Base-by-base conservation (phyloP, 331 rosid species). In the Erythrophleum ivorense region DNA sequence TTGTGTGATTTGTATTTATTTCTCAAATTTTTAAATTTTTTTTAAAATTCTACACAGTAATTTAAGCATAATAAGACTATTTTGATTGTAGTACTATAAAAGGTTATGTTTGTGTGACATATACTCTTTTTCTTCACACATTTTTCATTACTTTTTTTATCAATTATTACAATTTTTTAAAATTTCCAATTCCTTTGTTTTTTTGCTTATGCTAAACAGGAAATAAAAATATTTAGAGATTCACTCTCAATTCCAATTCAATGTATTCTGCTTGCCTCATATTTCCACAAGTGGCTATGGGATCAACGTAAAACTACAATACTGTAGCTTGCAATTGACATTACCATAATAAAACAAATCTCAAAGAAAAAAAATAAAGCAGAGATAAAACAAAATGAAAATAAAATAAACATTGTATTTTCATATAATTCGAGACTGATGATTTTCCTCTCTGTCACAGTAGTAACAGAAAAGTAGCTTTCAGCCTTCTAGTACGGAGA, bases 381-480 rank as follows among this genome's bases (percentile, higher is more conserved):
- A 33, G 46, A 62, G 9, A 62, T 15, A 31, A 13, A 16, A 18
- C 16, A 67, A 45, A n/a, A 11, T 10, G n/a, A 43, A 9, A 68
- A 68, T 41, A 43, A 1, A 9, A n/a, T 18, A 66, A 43, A n/a
- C 3, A 10, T 31, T 62, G 3, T 29, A 9, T 24, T 43, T 41
- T 19, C 36, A 45, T 0, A 43, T 10, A 13, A 62, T 45, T 54
- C 50, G 58, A 55, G 48, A 71, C 50, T 0, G 55, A 75, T 49
- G 68, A 75, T 73, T 78, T 77, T 75, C 74, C 77, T 29, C 19
- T 49, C 58, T 38, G 18, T 79, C 29, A 2, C 14, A 9, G 48
- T 31, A 18, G n/a, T 64, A 75, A 58, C 63, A 72, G n/a, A 70
- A 84, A 77, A 55, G 87, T 86, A 58, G 69, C 85, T 86, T 66